Evolutionary conservation across 352 stramenopile species (phyloP).

Genomic region (Globisporangium perplexum): DNA sequence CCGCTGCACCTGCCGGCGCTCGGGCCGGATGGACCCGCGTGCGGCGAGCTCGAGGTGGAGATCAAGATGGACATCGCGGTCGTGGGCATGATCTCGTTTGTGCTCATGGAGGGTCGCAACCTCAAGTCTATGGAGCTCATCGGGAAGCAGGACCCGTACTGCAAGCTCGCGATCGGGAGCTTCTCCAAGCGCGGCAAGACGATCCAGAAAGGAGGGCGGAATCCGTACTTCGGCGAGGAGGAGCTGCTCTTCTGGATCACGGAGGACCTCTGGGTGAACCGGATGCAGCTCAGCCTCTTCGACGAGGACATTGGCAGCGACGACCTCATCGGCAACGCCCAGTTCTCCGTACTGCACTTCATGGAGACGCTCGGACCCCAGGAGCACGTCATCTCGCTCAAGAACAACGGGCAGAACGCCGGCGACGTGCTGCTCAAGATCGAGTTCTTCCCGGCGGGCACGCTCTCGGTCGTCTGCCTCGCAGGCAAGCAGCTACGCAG

Average conservation of each 20-base stretch:
- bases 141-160: conserved; percentile 89
- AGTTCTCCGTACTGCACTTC: conserved; percentile 69
- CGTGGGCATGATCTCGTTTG: conserved; percentile 80
- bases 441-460: conserved; percentile 79
- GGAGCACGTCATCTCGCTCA: conserved; percentile 54
- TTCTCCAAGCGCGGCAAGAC: conserved; percentile 76
- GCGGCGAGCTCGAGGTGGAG: conserved; percentile 61
- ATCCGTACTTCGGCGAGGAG: conserved; percentile 91
- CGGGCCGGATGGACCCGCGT: conserved; percentile 9
- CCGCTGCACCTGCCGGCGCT: conserved; percentile 40
- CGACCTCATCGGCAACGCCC: conserved; percentile 80
- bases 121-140: conserved; percentile 90
- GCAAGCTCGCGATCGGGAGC: conserved; percentile 68
- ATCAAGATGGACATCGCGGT: conserved; percentile 73
- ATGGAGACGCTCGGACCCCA: conserved; percentile 45
- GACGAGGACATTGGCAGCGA: conserved; percentile 89
- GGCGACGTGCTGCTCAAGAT: conserved; percentile 75
- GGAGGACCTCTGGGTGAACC: conserved; percentile 84
- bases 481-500: conserved; percentile 60
- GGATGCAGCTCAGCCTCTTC: conserved; percentile 69
- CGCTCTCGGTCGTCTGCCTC: conserved; percentile 52
- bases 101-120: conserved; percentile 84
- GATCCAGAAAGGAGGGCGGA: conserved; percentile 68
- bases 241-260: conserved; percentile 90
- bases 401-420: conserved; percentile 56